Percentiles rank a stretch among this genome's conserved stretches.
Evolutionary conservation across 129 eudicot species (phyloP).

Genomic region (Kitagawia praeruptora): DNA sequence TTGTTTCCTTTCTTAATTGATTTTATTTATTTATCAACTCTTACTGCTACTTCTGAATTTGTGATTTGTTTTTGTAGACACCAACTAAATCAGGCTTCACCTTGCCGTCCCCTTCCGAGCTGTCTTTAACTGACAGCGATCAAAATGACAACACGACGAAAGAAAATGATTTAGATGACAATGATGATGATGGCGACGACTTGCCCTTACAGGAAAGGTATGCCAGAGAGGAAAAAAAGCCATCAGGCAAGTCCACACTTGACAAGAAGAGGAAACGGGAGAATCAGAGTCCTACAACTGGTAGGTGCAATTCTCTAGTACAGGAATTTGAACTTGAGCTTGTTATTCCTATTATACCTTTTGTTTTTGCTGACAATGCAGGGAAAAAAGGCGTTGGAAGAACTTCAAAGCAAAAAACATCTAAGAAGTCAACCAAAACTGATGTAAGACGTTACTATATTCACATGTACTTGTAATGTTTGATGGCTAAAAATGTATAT

Average conservation of each 20-base stretch:
- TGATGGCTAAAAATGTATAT: background rate
- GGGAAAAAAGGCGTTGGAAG: slow-evolving; percentile 18
- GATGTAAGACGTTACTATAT: slow-evolving; percentile 16
- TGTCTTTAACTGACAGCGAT: slow-evolving; percentile 24
- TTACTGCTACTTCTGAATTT: background rate
- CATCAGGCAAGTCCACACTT: slow-evolving; percentile 17
- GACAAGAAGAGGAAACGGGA: slow-evolving; percentile 34
- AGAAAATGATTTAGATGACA: slow-evolving; percentile 2
- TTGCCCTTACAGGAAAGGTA: slow-evolving; percentile 14
- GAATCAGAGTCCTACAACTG: slow-evolving; percentile 16
- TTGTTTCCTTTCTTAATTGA: too few relatives aligned
- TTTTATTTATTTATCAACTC: background rate
- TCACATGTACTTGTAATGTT: background rate
- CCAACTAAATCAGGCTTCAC: slow-evolving; percentile 39
- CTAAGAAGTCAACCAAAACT: slow-evolving; percentile 20
- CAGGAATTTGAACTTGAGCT: background rate
- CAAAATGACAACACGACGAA: slow-evolving; percentile 29
- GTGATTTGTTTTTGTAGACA: slow-evolving; percentile 33
- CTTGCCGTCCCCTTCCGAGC: slow-evolving; percentile 55
- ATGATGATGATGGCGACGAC: slow-evolving; percentile 25
- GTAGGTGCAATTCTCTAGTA: slow-evolving; percentile 5
- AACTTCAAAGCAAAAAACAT: slow-evolving; percentile 14
- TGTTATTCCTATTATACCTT: background rate
- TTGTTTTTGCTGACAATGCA: slow-evolving; percentile 8
- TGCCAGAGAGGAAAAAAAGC: slow-evolving; percentile 18